A percentile compares a stretch with the other conserved stretches of the same genome.
Evolutionary conservation across 129 eudicot genomes (phyloP).

Genomic region (Arctium minus): DNA sequence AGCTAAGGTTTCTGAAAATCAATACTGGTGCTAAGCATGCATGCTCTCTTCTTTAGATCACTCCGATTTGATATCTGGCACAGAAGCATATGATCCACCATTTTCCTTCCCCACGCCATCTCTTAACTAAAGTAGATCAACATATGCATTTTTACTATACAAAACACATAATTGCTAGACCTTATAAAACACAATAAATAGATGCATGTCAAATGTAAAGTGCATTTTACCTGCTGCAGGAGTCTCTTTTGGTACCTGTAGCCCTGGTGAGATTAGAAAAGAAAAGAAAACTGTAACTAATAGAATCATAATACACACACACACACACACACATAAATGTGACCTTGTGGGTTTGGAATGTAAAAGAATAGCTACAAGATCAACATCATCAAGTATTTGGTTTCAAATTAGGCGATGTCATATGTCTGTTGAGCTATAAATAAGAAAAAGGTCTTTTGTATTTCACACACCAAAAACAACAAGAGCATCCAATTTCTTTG

Average conservation of each 20-base stretch:
- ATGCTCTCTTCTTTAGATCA: background rate
- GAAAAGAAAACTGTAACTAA: background rate
- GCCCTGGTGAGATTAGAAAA: conserved; percentile 51
- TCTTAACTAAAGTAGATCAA: background rate
- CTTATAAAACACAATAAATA: background rate
- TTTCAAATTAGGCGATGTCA: background rate
- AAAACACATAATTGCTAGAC: background rate
- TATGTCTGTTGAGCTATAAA: background rate
- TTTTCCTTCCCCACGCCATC: conserved; percentile 3
- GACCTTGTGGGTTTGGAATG: background rate
- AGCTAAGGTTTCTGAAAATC: background rate
- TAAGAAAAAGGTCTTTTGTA: background rate
- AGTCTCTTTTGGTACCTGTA: conserved; percentile 82
- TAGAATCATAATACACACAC: background rate
- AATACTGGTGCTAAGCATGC: background rate
- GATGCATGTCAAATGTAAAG: background rate
- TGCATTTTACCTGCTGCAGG: conserved; percentile 58
- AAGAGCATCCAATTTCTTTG: background rate
- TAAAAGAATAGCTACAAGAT: background rate
- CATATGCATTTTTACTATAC: background rate
- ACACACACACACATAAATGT: too few species aligned
- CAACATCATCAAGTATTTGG: background rate
- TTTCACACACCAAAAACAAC: background rate
- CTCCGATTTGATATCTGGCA: background rate
- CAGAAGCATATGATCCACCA: background rate